Evolutionary conservation across 2,329 filamentous ascomycete genomes (phyloP).

Genomic region (Trichoderma atrobrunneum): DNA sequence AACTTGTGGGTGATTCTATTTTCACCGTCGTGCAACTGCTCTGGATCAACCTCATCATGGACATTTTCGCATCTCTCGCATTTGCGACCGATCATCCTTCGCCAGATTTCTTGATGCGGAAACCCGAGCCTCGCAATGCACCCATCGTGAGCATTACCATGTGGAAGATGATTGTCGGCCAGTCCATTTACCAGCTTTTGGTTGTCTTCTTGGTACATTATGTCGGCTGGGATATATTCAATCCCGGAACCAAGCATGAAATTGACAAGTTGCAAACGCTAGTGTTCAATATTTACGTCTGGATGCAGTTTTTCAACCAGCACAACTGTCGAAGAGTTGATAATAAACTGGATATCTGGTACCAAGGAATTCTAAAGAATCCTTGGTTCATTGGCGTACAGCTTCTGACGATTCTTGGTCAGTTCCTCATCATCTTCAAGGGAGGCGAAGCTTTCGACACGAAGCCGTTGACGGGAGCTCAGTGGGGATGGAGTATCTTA

Average conservation of each 20-base stretch:
- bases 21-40: conserved; percentile 63
- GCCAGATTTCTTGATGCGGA: conserved; percentile 55
- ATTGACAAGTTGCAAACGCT: conserved; percentile 54
- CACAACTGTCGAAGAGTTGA: conserved; percentile 77
- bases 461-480: conserved; percentile 55
- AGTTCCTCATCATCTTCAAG: conserved; percentile 69
- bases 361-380: conserved; percentile 72
- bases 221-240: conserved; percentile 56
- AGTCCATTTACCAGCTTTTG: conserved; percentile 71
- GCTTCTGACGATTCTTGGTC: conserved; percentile 64
- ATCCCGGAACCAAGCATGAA: conserved; percentile 39
- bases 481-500: conserved; percentile 69
- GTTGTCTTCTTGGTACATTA: conserved; percentile 61
- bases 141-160: conserved; percentile 72
- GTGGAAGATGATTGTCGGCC: conserved; percentile 89
- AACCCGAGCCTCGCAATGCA: conserved; percentile 71
- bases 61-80: conserved; percentile 64
- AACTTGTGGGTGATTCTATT: conserved; percentile 54
- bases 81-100: conserved; percentile 61
- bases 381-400: conserved; percentile 73
- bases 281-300: conserved; percentile 83
- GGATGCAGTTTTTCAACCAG: conserved; percentile 89
- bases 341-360: conserved; percentile 75
- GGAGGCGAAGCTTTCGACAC: conserved; percentile 67
- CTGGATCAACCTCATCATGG: conserved; percentile 70